These are phyloP conservation scores for Gyromitra esculenta DNA, from an alignment of 2,329 filamentous ascomycete species.

Conservation along the genomic window DNA sequence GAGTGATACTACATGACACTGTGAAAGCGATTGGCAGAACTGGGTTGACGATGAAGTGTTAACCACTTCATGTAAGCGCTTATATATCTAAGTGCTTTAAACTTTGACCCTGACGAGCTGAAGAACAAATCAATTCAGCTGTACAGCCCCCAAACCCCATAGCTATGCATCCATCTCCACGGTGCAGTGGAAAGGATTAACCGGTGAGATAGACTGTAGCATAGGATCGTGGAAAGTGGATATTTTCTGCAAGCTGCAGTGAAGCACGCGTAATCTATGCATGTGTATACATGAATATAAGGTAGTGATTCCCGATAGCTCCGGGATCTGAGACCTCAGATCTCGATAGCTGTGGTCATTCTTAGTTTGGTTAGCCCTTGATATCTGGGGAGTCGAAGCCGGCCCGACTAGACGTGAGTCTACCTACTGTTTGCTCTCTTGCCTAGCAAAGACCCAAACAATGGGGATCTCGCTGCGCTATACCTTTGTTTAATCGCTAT, in stretches of 20 bases:
- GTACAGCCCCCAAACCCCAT: not conserved
- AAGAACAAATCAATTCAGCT: not conserved
- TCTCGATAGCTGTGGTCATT: not conserved
- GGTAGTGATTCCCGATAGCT: not conserved
- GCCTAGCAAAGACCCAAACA: not conserved
- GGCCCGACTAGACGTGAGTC: not conserved
- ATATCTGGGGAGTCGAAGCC: not conserved
- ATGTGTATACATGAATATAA: slow-evolving; percentile 1
- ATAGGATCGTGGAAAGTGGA: not conserved
- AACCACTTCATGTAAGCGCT: too few relatives aligned
- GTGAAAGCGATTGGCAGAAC: not conserved
- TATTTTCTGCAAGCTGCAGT: not conserved
- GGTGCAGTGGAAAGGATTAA: not conserved
- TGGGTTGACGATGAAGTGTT: not conserved
- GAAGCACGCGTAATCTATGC: not conserved
- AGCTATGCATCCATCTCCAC: not conserved
- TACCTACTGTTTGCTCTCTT: not conserved
- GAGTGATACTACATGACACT: not conserved
- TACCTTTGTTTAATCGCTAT: not conserved
- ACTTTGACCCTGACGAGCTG: not conserved
- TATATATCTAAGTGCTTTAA: not conserved
- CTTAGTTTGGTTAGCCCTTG: not conserved
- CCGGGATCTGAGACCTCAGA: not conserved
- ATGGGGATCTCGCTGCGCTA: not conserved
- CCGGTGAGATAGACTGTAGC: not conserved